Percentiles rank a stretch among this genome's conserved stretches.
Evolutionary conservation across 139 green algal genomes (phyloP).

Genomic region (Picochlorum sp.): DNA sequence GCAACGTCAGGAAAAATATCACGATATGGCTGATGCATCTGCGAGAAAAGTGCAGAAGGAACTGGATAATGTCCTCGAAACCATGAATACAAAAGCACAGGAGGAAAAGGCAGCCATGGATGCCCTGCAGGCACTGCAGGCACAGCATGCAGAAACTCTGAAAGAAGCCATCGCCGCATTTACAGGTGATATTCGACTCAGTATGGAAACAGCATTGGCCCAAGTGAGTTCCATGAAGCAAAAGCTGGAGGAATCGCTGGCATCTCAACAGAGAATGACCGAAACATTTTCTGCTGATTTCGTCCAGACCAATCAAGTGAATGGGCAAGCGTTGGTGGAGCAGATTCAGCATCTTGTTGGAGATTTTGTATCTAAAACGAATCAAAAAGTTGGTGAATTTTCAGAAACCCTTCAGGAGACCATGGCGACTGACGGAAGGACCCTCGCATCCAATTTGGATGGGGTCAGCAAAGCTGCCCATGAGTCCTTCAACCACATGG

Average conservation of each 20-base stretch:
- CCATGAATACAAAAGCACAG: slow-evolving; percentile 6
- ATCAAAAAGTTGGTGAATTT: no score
- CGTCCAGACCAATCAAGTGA: no score
- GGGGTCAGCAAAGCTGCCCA: no score
- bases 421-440: no score
- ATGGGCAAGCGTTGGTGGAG: no score
- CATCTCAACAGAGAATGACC: neutral
- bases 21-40: slow-evolving; percentile 10
- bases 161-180: slow-evolving; percentile 1
- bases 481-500: no score
- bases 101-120: slow-evolving; percentile 24
- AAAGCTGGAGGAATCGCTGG: slow-evolving; percentile 8
- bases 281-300: no score
- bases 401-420: no score
- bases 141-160: slow-evolving; percentile 6
- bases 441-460: no score
- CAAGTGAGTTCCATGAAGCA: slow-evolving; percentile 1
- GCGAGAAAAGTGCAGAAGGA: slow-evolving; percentile 10
- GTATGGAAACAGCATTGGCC: slow-evolving; percentile 3
- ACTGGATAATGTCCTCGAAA: slow-evolving; percentile 12
- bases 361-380: no score
- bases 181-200: slow-evolving; percentile 6
- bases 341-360: no score
- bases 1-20: slow-evolving; percentile 1
- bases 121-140: slow-evolving; percentile 7